Base-by-base conservation (phyloP, 1,284 basidiomycete genomes). In the Boletus putidus region DNA sequence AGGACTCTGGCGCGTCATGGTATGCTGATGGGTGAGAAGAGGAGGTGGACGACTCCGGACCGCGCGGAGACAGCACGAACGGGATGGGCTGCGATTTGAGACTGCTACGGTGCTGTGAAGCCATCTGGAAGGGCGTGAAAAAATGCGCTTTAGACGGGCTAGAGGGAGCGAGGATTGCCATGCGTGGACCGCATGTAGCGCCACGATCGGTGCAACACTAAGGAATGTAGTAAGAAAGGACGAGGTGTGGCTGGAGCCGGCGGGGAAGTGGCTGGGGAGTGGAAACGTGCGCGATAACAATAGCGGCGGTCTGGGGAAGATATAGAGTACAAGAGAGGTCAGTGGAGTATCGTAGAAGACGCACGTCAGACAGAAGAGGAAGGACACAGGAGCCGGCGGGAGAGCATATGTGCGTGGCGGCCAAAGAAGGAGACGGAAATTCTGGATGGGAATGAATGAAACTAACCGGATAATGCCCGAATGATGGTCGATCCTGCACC, bases 151-250 rank as follows among this genome's bases (percentile, higher is more conserved):
- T 78, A 61, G 77, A 70, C 60, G 73, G 66, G 54, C 71, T 70
- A 60, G 76, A 73, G 50, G 78, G 63, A 53, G 81, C 75, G 49
- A 79, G 77, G 50, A 77, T 75, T 63, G 81, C 78, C 84, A 86
- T 85, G 74, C 71, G 73, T 66, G 67, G 65, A 55, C 57, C 58
- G 58, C 63, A 64, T 68, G 70, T 60, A 64, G 66, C 54, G 67
- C 62, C 58, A 63, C 63, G 57, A 67, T 64, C 59, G 49, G 36
- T 23, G 53, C 40, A 23, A 59, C 43, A 42, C 52, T 48, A 59
- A 46, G 42, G 50, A 49, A 59, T 60, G 59, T 61, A 43, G 59
- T 52, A 60, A 60, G 49, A 60, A 57, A 58, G 49, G 57, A 56
- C 35, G 51, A 39, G 51, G 48, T 53, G 40, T 29, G 49, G 49